A percentile compares a stretch with the other conserved stretches of the same genome.
Conservation (phyloP, 2,329 filamentous ascomycete species). For the Calonectria henricotiae region DNA sequence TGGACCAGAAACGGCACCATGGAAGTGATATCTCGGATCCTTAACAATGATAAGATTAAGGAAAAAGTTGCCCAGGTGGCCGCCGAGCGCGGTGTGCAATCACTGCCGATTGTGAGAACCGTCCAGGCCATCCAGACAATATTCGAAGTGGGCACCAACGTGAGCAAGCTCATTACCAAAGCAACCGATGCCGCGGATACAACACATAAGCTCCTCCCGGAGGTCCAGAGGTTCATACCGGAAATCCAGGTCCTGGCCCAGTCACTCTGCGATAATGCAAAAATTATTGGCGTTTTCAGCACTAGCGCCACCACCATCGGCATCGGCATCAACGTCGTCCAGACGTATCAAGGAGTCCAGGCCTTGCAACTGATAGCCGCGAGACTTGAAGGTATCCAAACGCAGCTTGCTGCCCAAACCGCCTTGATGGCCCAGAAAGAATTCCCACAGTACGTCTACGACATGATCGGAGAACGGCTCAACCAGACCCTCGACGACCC, state of each 20-base stretch:
- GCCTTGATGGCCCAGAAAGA: conserved; percentile 59
- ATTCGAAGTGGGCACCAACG: conserved; percentile 29
- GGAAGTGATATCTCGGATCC: conserved; percentile 15
- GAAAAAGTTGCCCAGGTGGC: conserved; percentile 9
- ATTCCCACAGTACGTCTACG: conserved; percentile 58
- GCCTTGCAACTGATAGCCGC: conserved; percentile 58
- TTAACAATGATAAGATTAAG: conserved; percentile 21
- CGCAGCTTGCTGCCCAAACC: conserved; percentile 56
- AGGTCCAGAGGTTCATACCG: conserved; percentile 48
- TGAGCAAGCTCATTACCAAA: conserved; percentile 41
- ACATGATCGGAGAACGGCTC: conserved; percentile 58
- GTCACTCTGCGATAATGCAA: conserved; percentile 56
- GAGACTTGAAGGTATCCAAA: conserved; percentile 56
- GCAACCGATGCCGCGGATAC: conserved; percentile 48
- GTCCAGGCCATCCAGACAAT: conserved; percentile 29
- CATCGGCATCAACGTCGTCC: conserved; percentile 57
- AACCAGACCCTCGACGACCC: conserved; percentile 55
- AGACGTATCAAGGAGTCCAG: conserved; percentile 58
- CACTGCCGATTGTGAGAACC: conserved; percentile 27
- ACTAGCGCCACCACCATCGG: conserved; percentile 53
- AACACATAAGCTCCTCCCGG: conserved; percentile 36
- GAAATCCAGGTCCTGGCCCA: conserved; percentile 58
- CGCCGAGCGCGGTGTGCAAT: conserved; percentile 22
- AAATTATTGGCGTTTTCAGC: conserved; percentile 55
- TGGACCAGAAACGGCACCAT: conserved; percentile 20